phyloP scores from a whole-genome alignment of 345 rosid genomes.

The Brassica rapa region DNA sequence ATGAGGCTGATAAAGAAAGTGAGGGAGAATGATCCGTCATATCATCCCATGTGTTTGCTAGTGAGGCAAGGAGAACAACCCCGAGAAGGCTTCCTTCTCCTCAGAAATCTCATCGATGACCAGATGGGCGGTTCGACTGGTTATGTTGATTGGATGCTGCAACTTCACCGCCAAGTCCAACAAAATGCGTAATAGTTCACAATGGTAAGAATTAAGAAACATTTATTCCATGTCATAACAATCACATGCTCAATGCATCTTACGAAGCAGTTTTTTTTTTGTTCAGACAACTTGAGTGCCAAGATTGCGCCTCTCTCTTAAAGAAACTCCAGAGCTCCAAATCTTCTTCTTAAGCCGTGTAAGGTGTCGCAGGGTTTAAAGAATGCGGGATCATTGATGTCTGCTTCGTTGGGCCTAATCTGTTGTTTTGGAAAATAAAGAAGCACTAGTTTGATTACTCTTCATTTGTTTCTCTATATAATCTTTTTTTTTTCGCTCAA shows the following conservation, averaged over 20 bases:
- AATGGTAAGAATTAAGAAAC: slow-evolving; percentile 39
- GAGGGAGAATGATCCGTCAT: slow-evolving; percentile 74
- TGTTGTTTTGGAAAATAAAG: slow-evolving; percentile 8
- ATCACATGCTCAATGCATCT: slow-evolving; percentile 9
- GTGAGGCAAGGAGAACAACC: slow-evolving; percentile 99
- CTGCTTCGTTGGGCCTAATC: slow-evolving; percentile 22
- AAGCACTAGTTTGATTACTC: slow-evolving; percentile 10
- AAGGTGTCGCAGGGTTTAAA: background rate
- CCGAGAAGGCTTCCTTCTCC: slow-evolving; percentile 84
- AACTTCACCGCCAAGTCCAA: slow-evolving; percentile 87
- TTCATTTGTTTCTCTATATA: slow-evolving; percentile 19
- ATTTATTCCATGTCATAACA: background rate
- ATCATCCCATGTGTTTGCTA: slow-evolving; percentile 67
- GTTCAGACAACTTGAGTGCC: slow-evolving; percentile 10
- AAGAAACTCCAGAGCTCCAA: slow-evolving; percentile 27
- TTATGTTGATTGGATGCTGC: slow-evolving; percentile 81
- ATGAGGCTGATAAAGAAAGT: slow-evolving; percentile 61
- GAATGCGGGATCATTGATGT: background rate
- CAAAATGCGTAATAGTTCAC: slow-evolving; percentile 56
- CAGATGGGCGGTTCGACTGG: slow-evolving; percentile 72
- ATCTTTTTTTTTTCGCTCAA: slow-evolving; percentile 1
- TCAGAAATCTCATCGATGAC: slow-evolving; percentile 80
- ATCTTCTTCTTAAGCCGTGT: slow-evolving; percentile 8
- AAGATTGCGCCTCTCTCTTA: background rate
- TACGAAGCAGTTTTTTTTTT: background rate